These are phyloP conservation scores for Chrysanthemum makinoi DNA, from an alignment of 129 eudicot species.

Conservation along the genomic window DNA sequence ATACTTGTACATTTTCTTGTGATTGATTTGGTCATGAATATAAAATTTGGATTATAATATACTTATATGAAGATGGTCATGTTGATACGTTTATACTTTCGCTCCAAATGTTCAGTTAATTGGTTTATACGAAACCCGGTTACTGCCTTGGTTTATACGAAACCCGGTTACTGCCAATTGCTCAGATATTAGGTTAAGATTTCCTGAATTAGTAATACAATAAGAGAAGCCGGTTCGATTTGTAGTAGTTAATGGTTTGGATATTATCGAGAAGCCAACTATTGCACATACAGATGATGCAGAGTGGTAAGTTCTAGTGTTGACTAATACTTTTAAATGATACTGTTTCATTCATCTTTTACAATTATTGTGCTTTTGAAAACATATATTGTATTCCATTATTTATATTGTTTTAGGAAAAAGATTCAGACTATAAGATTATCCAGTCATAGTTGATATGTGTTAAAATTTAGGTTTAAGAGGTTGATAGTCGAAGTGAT, in stretches of 20 bases:
- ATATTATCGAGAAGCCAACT: slow-evolving; percentile 74
- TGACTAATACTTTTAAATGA: background rate
- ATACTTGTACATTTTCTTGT: no score
- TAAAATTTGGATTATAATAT: no score
- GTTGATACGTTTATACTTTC: no score
- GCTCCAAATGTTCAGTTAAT: no score
- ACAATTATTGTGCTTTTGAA: background rate
- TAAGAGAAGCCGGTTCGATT: slow-evolving; percentile 98
- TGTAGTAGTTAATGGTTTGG: slow-evolving; percentile 94
- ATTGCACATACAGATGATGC: slow-evolving; percentile 57
- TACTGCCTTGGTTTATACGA: no score
- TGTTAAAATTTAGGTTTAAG: slow-evolving; percentile 59
- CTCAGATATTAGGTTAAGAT: slow-evolving; percentile 77
- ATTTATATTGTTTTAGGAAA: background rate
- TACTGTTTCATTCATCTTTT: background rate
- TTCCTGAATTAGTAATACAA: slow-evolving; percentile 95
- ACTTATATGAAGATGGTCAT: no score
- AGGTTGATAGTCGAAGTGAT: slow-evolving; percentile 79
- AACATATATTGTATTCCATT: no score
- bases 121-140: no score
- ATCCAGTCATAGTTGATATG: background rate
- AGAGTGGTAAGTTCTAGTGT: slow-evolving; percentile 65
- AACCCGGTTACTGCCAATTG: no score
- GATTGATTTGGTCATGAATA: no score
- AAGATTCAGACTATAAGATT: slow-evolving; percentile 4